A percentile compares a stretch with the other conserved stretches of the same genome.
These are phyloP conservation scores for Thelonectria blattea DNA, from an alignment of 2,329 filamentous ascomycete species.

Conservation along the genomic window DNA sequence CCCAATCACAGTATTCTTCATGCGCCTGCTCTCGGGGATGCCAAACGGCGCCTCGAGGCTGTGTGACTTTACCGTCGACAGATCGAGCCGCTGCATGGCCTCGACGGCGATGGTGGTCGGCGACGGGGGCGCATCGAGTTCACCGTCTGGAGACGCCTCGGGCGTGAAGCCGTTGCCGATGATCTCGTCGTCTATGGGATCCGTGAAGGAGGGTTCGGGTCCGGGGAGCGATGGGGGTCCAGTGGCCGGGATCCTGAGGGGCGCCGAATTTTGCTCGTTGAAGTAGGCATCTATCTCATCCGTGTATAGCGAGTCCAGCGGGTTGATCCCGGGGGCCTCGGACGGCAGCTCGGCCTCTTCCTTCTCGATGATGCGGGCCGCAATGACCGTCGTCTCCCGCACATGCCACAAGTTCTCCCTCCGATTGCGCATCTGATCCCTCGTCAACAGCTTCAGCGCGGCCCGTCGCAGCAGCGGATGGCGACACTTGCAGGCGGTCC, in stretches of 20 bases:
- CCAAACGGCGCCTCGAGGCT: slow-evolving; percentile 38
- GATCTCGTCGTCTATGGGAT: slow-evolving; percentile 19
- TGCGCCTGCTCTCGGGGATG: slow-evolving; percentile 34
- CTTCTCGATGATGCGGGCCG: slow-evolving; percentile 43
- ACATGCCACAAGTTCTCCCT: slow-evolving; percentile 50
- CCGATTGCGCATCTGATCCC: slow-evolving; percentile 40
- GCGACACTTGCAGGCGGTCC: slow-evolving; percentile 47
- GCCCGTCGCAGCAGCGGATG: slow-evolving; percentile 49
- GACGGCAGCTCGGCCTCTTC: slow-evolving; percentile 39
- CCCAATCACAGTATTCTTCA: slow-evolving; percentile 42
- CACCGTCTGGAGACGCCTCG: slow-evolving; percentile 10
- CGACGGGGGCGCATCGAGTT: slow-evolving; percentile 15
- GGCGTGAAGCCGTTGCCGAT: slow-evolving; percentile 1
- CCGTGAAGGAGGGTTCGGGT: slow-evolving; percentile 22
- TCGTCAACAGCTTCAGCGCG: slow-evolving; percentile 45
- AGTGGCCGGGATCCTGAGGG: slow-evolving; percentile 20
- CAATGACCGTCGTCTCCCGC: slow-evolving; percentile 41
- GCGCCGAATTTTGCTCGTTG: neutral
- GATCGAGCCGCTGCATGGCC: slow-evolving; percentile 24
- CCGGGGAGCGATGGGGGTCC: slow-evolving; percentile 19
- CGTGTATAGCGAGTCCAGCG: neutral
- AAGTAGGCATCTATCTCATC: neutral
- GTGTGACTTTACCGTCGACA: slow-evolving; percentile 8
- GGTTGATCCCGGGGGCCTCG: neutral
- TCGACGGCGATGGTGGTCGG: slow-evolving; percentile 26